Percentiles rank a stretch among this genome's conserved stretches.
These are phyloP conservation scores for Microcyclospora tardicrescens DNA, from an alignment of 2,329 filamentous ascomycete species.

Conservation along the genomic window DNA sequence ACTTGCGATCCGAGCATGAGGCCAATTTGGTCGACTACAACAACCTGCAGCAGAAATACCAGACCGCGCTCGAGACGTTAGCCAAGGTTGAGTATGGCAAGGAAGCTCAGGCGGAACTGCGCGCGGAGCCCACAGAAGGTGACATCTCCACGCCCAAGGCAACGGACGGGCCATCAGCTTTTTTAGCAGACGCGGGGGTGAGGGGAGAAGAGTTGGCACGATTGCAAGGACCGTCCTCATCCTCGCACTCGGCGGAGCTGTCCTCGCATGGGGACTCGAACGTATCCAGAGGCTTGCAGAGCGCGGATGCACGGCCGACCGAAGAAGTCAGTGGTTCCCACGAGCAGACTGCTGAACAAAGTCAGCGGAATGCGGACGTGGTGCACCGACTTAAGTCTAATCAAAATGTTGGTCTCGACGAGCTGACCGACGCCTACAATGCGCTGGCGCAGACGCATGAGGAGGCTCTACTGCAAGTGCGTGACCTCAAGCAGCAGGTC, in stretches of 20 bases:
- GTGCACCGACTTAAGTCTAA: constrained; percentile 59
- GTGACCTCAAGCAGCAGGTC: constrained; percentile 79
- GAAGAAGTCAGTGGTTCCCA: constrained; percentile 20
- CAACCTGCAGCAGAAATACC: constrained; percentile 73
- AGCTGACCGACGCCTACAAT: constrained; percentile 67
- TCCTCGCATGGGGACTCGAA: constrained; percentile 49
- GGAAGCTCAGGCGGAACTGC: constrained; percentile 23
- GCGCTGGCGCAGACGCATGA: constrained; percentile 72
- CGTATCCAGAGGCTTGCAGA: neutral
- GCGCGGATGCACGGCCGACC: neutral
- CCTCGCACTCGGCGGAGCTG: constrained; percentile 84
- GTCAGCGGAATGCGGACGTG: constrained; percentile 57
- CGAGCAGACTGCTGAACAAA: constrained; percentile 37
- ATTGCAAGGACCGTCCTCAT: constrained; percentile 49
- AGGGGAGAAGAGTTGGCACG: constrained; percentile 53
- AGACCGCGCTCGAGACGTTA: constrained; percentile 69
- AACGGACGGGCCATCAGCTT: constrained; percentile 49
- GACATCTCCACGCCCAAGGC: constrained; percentile 41
- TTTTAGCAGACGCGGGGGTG: constrained; percentile 66
- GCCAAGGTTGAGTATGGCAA: constrained; percentile 65
- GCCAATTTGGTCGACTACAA: constrained; percentile 69
- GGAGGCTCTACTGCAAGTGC: constrained; percentile 70
- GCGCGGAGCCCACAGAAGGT: constrained; percentile 53
- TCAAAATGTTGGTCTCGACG: constrained; percentile 61
- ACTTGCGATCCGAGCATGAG: constrained; percentile 84